Evolutionary conservation across 305 asterid genomes (phyloP), one percentile per base, ranked within the genome.

Genomic region (Rubia balearica): DNA sequence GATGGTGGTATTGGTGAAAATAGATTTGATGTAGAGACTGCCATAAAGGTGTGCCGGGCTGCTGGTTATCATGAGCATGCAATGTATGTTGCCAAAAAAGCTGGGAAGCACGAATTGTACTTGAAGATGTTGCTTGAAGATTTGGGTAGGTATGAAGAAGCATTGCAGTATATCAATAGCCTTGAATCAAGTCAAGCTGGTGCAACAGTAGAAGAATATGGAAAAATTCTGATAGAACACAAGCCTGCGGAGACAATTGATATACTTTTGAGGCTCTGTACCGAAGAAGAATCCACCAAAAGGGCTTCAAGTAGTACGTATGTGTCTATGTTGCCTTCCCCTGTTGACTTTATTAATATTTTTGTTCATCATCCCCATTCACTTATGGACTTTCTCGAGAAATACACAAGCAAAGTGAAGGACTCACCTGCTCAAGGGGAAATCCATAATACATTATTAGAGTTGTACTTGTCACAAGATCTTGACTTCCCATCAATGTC

Each of bases 31-130:
- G 98, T 88, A 9, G 99, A 94, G 83, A 94, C 99, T 81, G 99
- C 97, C 7, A 94, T 91, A 83, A 87, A 88, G 86, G 99, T 90
- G 57, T 94, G 99, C 72, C 83, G 99, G 71, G 97, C 99, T 53
- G 99, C 98, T 57, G 92, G 88, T 81, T 94, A 94, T 85, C 96
- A 91, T 53, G 99, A 94, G 82, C 99, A 94, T 81, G 99, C 99
- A 14, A 89, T 94, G 96, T 94, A 85, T 81, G 99, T 94, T 62
- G 99, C 99, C 60, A 91, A 89, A 84, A 94, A 87, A 84, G 84
- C 99, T 69, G 99, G 98, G 79, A 87, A 86, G 78, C 99, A 94
- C 74, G 99, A 94, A 75, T 86, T 91, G 90, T 91, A 94, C 81
- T 84, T 94, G 85, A 94, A 94, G 85, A 94, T 91, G 70, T 86